These are phyloP conservation scores for Venturia asperata DNA, from an alignment of 2,329 filamentous ascomycete species.

Conservation along the genomic window DNA sequence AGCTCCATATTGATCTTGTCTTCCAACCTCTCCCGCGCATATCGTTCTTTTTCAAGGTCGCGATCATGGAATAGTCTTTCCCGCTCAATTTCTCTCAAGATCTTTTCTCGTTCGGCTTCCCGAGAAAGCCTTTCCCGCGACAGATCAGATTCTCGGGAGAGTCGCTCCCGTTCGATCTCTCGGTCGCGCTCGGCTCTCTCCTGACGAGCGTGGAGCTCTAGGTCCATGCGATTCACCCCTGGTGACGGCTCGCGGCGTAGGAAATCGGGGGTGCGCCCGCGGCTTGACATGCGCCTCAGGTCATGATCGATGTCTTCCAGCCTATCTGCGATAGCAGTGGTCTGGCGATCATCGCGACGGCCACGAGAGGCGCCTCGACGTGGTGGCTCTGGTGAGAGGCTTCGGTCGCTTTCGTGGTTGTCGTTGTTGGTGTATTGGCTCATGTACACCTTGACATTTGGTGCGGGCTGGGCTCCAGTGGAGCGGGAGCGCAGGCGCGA, in stretches of 20 bases:
- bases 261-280: neutral
- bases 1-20: slow-evolving; percentile 7
- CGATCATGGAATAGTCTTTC: slow-evolving; percentile 11
- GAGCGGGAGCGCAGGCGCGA: slow-evolving; percentile 18
- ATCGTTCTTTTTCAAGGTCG: slow-evolving; percentile 2
- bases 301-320: slow-evolving; percentile 19
- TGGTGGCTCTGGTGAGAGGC: slow-evolving; percentile 8
- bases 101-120: slow-evolving; percentile 2
- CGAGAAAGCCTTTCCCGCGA: neutral
- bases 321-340: slow-evolving; percentile 14
- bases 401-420: slow-evolving; percentile 9
- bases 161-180: slow-evolving; percentile 7
- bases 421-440: slow-evolving; percentile 14
- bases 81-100: slow-evolving; percentile 9
- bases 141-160: neutral
- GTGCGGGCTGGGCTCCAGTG: slow-evolving; percentile 15
- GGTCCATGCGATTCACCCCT: neutral
- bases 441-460: slow-evolving; percentile 19
- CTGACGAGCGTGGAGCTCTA: slow-evolving; percentile 9
- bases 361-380: slow-evolving; percentile 13
- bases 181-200: neutral
- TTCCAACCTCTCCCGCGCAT: slow-evolving; percentile 3
- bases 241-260: slow-evolving; percentile 12
- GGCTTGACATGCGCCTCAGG: slow-evolving; percentile 9
- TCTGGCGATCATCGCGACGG: slow-evolving; percentile 7